Evolutionary conservation across 2,329 filamentous ascomycete species (phyloP).

Genomic region (Botrytis fragariae): DNA sequence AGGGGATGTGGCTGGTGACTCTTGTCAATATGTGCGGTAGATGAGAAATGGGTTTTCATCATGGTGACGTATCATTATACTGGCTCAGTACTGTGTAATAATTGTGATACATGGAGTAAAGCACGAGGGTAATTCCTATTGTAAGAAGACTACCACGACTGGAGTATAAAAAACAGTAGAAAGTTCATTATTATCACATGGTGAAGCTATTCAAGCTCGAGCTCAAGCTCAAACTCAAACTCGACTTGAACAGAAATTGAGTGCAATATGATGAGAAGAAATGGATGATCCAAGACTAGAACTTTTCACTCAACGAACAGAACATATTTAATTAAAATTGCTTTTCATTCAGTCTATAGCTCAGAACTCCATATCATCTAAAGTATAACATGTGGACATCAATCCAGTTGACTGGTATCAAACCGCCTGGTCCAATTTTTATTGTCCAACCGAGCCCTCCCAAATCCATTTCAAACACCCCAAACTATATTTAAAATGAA

Average conservation of each 20-base stretch:
- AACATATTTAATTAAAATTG: neutral
- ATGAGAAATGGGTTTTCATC: rapidly evolving
- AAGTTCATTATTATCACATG: neutral
- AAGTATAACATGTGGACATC: neutral
- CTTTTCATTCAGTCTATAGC: neutral
- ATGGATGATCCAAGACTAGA: neutral
- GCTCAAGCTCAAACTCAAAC: too few relatives aligned
- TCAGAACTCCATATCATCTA: neutral
- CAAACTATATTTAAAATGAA: too few relatives aligned
- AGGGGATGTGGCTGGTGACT: neutral
- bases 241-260: too few relatives aligned
- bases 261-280: too few relatives aligned
- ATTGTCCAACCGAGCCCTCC: neutral
- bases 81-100: neutral
- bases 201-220: neutral
- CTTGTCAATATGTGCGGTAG: too few relatives aligned
- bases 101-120: neutral
- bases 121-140: neutral
- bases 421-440: neutral
- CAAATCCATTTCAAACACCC: neutral
- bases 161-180: neutral
- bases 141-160: rapidly evolving
- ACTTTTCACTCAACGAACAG: neutral
- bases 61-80: neutral
- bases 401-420: neutral